phyloP scores from a whole-genome alignment of 2,329 filamentous ascomycete genomes.

The Claviceps cyperi region DNA sequence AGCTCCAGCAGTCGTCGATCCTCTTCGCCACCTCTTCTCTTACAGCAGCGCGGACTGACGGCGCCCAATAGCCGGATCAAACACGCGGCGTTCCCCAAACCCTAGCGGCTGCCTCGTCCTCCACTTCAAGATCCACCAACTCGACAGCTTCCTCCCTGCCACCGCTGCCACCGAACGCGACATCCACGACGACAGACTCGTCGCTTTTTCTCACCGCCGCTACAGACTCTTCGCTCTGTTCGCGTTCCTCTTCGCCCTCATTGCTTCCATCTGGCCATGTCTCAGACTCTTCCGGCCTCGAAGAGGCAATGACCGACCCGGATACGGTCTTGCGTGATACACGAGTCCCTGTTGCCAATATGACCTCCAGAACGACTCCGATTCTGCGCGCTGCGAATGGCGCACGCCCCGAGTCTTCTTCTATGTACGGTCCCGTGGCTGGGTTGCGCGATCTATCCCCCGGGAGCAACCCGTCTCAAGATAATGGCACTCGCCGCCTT shows the following conservation, averaged over 20 bases:
- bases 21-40: not conserved
- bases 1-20: not conserved
- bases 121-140: conserved; percentile 14
- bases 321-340: conserved; percentile 7
- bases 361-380: conserved; percentile 23
- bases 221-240: conserved; percentile 1
- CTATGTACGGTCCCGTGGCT: conserved; percentile 25
- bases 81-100: conserved; percentile 16
- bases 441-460: conserved; percentile 21
- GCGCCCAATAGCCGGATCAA: conserved; percentile 1
- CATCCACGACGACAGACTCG: not conserved
- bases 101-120: conserved; percentile 12
- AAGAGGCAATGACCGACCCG: conserved; percentile 15
- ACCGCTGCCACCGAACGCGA: conserved; percentile 8
- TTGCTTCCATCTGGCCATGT: conserved; percentile 9
- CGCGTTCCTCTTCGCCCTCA: conserved; percentile 6
- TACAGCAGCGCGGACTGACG: not conserved
- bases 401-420: conserved; percentile 13
- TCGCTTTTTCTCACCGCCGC: not conserved
- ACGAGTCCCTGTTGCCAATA: conserved; percentile 11
- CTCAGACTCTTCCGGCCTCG: conserved; percentile 7
- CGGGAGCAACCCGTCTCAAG: conserved; percentile 19
- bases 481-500: conserved; percentile 18
- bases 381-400: conserved; percentile 18
- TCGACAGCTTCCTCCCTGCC: conserved; percentile 9